Conservation (phyloP, 2,329 filamentous ascomycete genomes). For the Trematosphaeria pertusa region DNA sequence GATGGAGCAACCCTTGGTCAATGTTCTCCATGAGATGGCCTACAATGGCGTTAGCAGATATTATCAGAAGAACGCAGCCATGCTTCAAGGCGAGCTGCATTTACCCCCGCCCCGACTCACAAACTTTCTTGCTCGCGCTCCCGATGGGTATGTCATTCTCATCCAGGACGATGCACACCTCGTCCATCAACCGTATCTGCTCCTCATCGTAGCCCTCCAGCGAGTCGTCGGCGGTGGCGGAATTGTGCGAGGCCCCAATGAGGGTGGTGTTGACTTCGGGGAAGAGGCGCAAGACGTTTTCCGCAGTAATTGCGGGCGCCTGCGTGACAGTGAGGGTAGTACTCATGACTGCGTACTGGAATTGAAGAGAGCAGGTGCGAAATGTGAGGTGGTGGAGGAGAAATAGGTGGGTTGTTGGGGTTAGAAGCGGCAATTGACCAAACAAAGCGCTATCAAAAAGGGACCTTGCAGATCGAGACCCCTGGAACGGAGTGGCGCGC, state of each 20-base stretch:
- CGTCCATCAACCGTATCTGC: slow-evolving; percentile 98
- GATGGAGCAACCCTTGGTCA: slow-evolving; percentile 91
- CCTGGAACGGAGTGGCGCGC: slow-evolving; percentile 4
- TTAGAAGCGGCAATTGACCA: slow-evolving; percentile 2
- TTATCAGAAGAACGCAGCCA: too few species aligned
- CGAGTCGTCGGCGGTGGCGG: slow-evolving; percentile 64
- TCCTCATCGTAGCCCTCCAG: slow-evolving; percentile 94
- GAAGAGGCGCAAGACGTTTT: slow-evolving; percentile 87
- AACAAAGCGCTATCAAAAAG: slow-evolving; percentile 8
- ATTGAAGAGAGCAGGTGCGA: background rate
- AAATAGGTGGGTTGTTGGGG: background rate
- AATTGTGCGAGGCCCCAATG: slow-evolving; percentile 67
- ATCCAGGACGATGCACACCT: slow-evolving; percentile 96
- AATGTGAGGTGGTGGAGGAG: background rate
- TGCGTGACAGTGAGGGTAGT: slow-evolving; percentile 39
- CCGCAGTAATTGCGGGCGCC: slow-evolving; percentile 75
- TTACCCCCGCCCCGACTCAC: slow-evolving; percentile 60
- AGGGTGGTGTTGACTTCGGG: slow-evolving; percentile 76
- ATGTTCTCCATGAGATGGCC: slow-evolving; percentile 99
- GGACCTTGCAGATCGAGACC: slow-evolving; percentile 9
- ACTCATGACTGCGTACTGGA: slow-evolving; percentile 37
- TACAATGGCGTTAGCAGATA: slow-evolving; percentile 48
- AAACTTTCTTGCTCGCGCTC: slow-evolving; percentile 96
- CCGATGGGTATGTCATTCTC: slow-evolving; percentile 92
- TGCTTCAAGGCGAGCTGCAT: background rate